Evolutionary conservation across 768 basidiomycete genomes (phyloP).

Genomic region (Lepiota venenata): DNA sequence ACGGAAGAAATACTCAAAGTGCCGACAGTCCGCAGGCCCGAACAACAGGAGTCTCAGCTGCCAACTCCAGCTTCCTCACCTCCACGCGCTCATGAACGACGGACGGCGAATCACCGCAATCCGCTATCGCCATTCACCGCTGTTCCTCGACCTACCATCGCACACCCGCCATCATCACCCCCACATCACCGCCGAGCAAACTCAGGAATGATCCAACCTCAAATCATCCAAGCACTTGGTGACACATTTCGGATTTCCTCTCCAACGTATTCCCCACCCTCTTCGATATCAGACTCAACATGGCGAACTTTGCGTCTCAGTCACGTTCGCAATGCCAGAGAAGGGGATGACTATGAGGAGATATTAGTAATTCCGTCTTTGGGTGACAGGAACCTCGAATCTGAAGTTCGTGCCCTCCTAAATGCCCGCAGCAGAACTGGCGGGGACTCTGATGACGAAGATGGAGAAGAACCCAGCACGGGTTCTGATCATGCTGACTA

Average conservation of each 20-base stretch:
- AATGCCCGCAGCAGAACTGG: constrained; percentile 37
- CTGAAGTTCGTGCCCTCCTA: constrained; percentile 54
- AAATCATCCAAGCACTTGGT: constrained; percentile 48
- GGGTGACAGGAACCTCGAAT: constrained; percentile 52
- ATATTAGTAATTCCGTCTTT: constrained; percentile 53
- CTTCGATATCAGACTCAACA: constrained; percentile 41
- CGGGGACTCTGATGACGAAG: constrained; percentile 13
- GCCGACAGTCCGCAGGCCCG: constrained; percentile 6
- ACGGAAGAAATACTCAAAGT: constrained; percentile 14
- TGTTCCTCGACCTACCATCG: constrained; percentile 1
- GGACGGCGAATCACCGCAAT: constrained; percentile 1
- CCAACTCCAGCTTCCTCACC: not conserved
- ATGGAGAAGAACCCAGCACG: constrained; percentile 23
- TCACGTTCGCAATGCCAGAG: constrained; percentile 11
- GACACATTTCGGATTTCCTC: constrained; percentile 55
- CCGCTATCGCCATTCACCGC: constrained; percentile 8
- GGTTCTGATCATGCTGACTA: constrained; percentile 27
- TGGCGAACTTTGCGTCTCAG: constrained; percentile 34
- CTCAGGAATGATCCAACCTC: constrained; percentile 24
- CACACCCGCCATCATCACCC: constrained; percentile 1
- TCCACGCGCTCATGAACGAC: not conserved
- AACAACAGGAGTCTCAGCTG: not conserved
- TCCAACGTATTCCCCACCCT: constrained; percentile 36
- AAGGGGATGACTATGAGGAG: constrained; percentile 41
- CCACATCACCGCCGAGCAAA: not conserved